A percentile compares a stretch with the other conserved stretches of the same genome.
Evolutionary conservation across 2,329 filamentous ascomycete species (phyloP).

Genomic region (Herpotrichia juniperi): DNA sequence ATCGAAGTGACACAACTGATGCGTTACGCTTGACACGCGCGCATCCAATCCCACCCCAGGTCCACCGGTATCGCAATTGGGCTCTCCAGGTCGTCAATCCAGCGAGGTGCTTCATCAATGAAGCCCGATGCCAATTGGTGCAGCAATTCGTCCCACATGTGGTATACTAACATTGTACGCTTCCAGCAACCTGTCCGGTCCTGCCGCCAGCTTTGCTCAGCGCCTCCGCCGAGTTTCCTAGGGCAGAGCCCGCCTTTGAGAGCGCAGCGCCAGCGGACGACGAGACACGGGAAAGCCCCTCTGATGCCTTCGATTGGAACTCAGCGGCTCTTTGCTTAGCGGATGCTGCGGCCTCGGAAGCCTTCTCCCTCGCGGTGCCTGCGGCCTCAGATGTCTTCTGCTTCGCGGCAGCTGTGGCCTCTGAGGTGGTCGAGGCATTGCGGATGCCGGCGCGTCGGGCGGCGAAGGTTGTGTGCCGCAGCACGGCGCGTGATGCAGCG

Average conservation of each 20-base stretch:
- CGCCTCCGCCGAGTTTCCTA: constrained; percentile 56
- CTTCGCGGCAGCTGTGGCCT: constrained; percentile 54
- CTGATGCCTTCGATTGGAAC: constrained; percentile 69
- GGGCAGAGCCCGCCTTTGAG: constrained; percentile 71
- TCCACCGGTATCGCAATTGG: neutral
- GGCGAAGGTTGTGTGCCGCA: constrained; percentile 52
- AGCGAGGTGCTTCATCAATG: neutral
- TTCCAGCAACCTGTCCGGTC: constrained; percentile 77
- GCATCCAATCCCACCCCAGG: neutral
- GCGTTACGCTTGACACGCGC: neutral
- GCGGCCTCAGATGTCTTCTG: constrained; percentile 49
- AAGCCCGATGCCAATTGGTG: constrained; percentile 13
- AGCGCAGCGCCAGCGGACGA: constrained; percentile 81
- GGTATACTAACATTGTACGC: constrained; percentile 79
- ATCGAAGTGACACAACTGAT: neutral
- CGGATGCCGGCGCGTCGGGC: constrained; percentile 51
- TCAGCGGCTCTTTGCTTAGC: constrained; percentile 48
- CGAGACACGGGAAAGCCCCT: constrained; percentile 82
- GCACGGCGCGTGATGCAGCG: constrained; percentile 52
- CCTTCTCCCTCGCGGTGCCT: too few species aligned
- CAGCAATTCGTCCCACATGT: constrained; percentile 3
- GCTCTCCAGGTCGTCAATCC: neutral
- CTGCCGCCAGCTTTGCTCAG: constrained; percentile 81
- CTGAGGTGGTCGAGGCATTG: constrained; percentile 57
- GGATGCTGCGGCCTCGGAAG: too few species aligned